Base-by-base conservation (phyloP, 1,284 basidiomycete genomes). In the Apiotrichum siamense region DNA sequence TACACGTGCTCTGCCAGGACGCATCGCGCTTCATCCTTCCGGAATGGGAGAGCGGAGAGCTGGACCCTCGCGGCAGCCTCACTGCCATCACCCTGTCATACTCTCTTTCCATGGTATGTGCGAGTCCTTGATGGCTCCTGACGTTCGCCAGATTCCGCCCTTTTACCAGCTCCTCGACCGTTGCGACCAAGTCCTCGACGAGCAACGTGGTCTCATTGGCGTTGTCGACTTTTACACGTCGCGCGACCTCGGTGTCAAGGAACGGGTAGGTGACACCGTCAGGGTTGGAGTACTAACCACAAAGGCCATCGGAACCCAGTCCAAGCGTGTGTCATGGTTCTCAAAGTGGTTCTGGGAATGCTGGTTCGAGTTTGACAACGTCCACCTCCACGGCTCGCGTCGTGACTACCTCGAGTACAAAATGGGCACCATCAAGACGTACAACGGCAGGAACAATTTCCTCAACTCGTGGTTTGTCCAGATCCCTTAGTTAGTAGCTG, bases 171-270 rank as follows among this genome's bases (percentile, higher is more conserved):
- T 84, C 4, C 72, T 87, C 31, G 86, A 88, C 65, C 78, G 84
- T 13, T 80, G 87, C 58, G 83, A 86, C 52, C 78, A 83, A 46
- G 79, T 87, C 26, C 77, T 89, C 23, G 80, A 82, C 57, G 82
- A 85, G 5, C 70, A 80, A 45, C 75, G 78, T 0, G 87, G 87
- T 38, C 66, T 89, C 3, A 73, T 88, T 26, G 80, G 81, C 35
- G 86, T 88, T 11, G 84, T 81, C 25, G 87, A 89, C 75, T 89
- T 89, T 65, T 89, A 88, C 70, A 86, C 86, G 2, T 83, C 86
- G 1, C 59, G 81, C 77, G 54, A 81, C 78, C 49, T 78, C 76
- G 62, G 77, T 72, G 41, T 81, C 79, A 83, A 81, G 51, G 69
- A 67, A 48, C 42, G 67, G 33, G 68, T 69, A 37, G 59, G 68